phyloP scores from a whole-genome alignment of 805 yeast species.

The Metschnikowia kunwiensis region DNA sequence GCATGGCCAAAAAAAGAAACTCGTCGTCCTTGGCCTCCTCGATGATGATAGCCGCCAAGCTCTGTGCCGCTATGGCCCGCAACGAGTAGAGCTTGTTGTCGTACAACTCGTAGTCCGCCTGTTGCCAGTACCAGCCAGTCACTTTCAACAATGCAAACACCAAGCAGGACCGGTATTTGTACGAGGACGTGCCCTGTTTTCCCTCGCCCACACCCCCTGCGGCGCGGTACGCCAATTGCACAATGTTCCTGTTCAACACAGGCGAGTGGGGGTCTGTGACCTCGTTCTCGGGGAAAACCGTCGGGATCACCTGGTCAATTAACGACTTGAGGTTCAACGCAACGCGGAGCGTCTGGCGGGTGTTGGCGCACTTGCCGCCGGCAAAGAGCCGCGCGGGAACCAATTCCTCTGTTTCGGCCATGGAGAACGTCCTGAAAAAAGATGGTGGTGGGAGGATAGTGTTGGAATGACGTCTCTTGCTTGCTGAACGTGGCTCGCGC shows the following conservation, averaged over 20 bases:
- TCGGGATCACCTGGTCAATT: constrained; percentile 70
- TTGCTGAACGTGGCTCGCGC: too few relatives aligned
- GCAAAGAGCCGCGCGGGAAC: constrained; percentile 6
- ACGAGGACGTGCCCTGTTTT: constrained; percentile 48
- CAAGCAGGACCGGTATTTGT: constrained; percentile 63
- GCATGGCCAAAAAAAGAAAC: constrained; percentile 67
- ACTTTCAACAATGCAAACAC: constrained; percentile 72
- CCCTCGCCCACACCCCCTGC: constrained; percentile 79
- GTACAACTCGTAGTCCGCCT: constrained; percentile 57
- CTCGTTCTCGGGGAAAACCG: constrained; percentile 49
- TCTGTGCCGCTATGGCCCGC: constrained; percentile 69
- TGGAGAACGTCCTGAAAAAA: too few relatives aligned
- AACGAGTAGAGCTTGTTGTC: constrained; percentile 62
- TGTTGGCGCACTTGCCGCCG: constrained; percentile 46
- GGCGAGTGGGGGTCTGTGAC: constrained; percentile 57
- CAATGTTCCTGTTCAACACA: constrained; percentile 54
- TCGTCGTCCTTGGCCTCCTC: constrained; percentile 58
- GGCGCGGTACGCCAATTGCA: constrained; percentile 62
- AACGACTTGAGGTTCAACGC: constrained; percentile 70
- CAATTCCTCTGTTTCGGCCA: constrained; percentile 2
- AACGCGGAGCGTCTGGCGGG: constrained; percentile 66
- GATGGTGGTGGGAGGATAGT: too few relatives aligned
- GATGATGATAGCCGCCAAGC: constrained; percentile 65
- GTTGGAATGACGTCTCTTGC: too few relatives aligned
- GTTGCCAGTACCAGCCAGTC: constrained; percentile 71